These are phyloP conservation scores for Emergomyces pasteurianus DNA, from an alignment of 2,329 filamentous ascomycete genomes.

Conservation along the genomic window DNA sequence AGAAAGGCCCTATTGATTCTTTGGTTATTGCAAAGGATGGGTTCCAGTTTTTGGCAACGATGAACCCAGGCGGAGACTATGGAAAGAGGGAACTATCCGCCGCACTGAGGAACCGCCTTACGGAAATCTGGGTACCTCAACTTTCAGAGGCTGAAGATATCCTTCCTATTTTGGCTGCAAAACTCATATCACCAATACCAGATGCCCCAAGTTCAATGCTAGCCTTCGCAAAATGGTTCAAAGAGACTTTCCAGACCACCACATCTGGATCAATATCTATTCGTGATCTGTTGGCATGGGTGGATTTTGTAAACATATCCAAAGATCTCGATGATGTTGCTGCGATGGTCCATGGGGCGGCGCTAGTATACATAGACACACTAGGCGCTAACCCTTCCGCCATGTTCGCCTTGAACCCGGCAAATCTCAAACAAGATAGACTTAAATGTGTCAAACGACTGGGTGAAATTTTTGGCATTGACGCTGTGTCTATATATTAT, in stretches of 20 bases:
- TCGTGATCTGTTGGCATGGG: slow-evolving; percentile 85
- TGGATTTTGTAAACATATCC: slow-evolving; percentile 74
- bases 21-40: slow-evolving; percentile 62
- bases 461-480: slow-evolving; percentile 49
- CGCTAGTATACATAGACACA: slow-evolving; percentile 91
- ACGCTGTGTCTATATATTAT: slow-evolving; percentile 56
- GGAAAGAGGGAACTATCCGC: slow-evolving; percentile 96
- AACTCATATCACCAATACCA: slow-evolving; percentile 48
- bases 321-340: slow-evolving; percentile 37
- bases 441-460: slow-evolving; percentile 62
- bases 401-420: slow-evolving; percentile 59
- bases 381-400: slow-evolving; percentile 91
- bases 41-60: slow-evolving; percentile 95
- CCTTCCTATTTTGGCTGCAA: slow-evolving; percentile 69
- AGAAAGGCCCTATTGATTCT: slow-evolving; percentile 80
- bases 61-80: slow-evolving; percentile 98
- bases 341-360: slow-evolving; percentile 67
- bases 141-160: slow-evolving; percentile 78
- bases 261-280: slow-evolving; percentile 73
- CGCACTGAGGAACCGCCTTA: slow-evolving; percentile 89
- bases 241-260: slow-evolving; percentile 61
- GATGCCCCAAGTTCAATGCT: slow-evolving; percentile 59
- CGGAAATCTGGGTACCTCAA: slow-evolving; percentile 94
- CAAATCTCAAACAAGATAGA: slow-evolving; percentile 60
- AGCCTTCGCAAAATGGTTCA: slow-evolving; percentile 87